phyloP scores from a whole-genome alignment of 2,329 filamentous ascomycete species.

The Fusarium floridanum region DNA sequence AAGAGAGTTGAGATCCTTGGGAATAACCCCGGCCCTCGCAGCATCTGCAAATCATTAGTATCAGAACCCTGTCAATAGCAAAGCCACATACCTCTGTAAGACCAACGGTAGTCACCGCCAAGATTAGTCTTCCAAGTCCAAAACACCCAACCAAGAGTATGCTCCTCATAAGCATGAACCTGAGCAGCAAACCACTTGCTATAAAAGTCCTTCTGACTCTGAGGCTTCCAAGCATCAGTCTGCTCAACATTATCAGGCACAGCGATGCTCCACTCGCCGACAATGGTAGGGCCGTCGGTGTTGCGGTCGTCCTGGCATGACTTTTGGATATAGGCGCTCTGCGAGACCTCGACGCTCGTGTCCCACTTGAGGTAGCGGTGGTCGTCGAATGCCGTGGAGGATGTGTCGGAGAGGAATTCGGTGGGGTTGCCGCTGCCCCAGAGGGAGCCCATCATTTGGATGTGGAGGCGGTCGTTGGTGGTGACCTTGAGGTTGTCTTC shows the following conservation, averaged over 20 bases:
- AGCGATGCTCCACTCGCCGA: slow-evolving; percentile 70
- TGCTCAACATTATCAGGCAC: slow-evolving; percentile 63
- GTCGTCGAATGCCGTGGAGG: slow-evolving; percentile 67
- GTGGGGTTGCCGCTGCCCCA: slow-evolving; percentile 70
- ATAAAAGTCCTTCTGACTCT: slow-evolving; percentile 41
- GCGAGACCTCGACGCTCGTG: slow-evolving; percentile 45
- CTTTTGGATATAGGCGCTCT: slow-evolving; percentile 60
- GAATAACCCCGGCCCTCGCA: slow-evolving; percentile 39
- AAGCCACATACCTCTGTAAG: slow-evolving; percentile 38
- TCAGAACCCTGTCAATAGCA: background rate
- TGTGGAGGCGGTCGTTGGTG: slow-evolving; percentile 61
- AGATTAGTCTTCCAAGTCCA: slow-evolving; percentile 45
- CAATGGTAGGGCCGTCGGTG: slow-evolving; percentile 58
- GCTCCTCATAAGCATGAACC: slow-evolving; percentile 40
- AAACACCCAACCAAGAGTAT: slow-evolving; percentile 42
- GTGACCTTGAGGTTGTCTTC: slow-evolving; percentile 59
- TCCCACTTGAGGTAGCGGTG: slow-evolving; percentile 71
- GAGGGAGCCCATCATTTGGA: slow-evolving; percentile 62
- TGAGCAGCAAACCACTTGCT: slow-evolving; percentile 45
- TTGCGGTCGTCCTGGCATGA: slow-evolving; percentile 63
- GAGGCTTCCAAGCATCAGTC: slow-evolving; percentile 49
- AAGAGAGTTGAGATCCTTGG: slow-evolving; percentile 33
- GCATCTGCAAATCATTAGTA: slow-evolving; percentile 32
- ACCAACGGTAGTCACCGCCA: slow-evolving; percentile 45
- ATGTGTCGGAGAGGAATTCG: slow-evolving; percentile 56